Evolutionary conservation across 2,329 filamentous ascomycete genomes (phyloP).

Genomic region (Colletotrichum aenigma): DNA sequence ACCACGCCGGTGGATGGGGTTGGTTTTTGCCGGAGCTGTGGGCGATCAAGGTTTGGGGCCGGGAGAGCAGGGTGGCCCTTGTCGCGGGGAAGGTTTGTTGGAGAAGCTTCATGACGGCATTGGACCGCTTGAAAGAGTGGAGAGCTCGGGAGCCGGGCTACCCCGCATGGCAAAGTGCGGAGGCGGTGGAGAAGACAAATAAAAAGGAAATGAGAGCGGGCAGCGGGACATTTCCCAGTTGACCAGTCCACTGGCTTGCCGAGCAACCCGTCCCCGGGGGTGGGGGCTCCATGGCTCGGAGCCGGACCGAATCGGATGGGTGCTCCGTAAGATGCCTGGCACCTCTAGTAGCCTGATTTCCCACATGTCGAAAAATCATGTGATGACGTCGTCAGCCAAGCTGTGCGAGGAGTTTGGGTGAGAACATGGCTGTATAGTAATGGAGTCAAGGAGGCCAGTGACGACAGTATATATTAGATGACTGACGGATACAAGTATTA

Average conservation of each 20-base stretch:
- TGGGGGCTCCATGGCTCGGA: neutral
- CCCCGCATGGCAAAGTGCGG: slow-evolving; percentile 8
- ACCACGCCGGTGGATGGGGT: neutral
- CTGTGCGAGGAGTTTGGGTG: neutral
- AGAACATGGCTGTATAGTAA: neutral
- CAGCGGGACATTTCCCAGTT: neutral
- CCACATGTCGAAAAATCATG: neutral
- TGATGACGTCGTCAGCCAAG: neutral
- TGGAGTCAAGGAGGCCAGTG: neutral
- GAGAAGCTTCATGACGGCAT: neutral
- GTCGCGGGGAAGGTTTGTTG: neutral
- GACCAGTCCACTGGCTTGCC: neutral
- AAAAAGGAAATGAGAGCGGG: neutral
- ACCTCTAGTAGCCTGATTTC: neutral
- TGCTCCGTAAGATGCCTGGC: neutral
- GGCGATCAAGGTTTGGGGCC: neutral
- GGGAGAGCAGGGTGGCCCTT: neutral
- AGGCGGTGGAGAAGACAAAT: neutral
- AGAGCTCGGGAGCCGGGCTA: neutral
- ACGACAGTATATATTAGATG: neutral
- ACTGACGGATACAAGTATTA: neutral
- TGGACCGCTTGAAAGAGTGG: slow-evolving; percentile 18
- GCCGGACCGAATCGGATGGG: neutral
- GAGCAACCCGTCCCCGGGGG: neutral
- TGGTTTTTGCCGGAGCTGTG: neutral